Conservation (phyloP, 2,329 filamentous ascomycete genomes). For the Epicoccum sorghinum region DNA sequence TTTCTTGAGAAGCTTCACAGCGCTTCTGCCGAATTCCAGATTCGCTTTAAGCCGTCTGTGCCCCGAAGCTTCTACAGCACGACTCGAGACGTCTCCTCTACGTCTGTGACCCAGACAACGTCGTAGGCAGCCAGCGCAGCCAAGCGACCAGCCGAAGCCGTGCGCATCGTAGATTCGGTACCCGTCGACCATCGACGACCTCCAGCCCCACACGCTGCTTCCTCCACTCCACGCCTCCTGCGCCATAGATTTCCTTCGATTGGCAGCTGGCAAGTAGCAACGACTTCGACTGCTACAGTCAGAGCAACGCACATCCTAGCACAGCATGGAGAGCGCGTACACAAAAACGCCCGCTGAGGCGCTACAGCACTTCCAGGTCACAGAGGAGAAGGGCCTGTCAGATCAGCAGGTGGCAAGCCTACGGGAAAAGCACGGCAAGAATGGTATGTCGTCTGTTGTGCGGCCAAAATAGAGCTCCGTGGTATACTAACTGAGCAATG, state of each 20-base stretch:
- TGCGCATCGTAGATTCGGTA: constrained; percentile 6
- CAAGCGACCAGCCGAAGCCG: constrained; percentile 13
- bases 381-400: constrained; percentile 58
- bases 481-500: constrained; percentile 1
- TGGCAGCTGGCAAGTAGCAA: neutral
- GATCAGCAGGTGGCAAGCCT: constrained; percentile 54
- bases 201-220: constrained; percentile 13
- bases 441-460: constrained; percentile 51
- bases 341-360: constrained; percentile 56
- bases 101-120: constrained; percentile 1
- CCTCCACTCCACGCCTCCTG: constrained; percentile 2
- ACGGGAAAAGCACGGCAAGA: constrained; percentile 59
- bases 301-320: neutral
- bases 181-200: constrained; percentile 5
- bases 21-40: constrained; percentile 18
- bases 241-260: neutral
- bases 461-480: neutral
- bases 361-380: constrained; percentile 59
- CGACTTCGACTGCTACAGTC: neutral
- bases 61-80: constrained; percentile 1
- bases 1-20: constrained; percentile 25
- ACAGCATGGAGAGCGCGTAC: constrained; percentile 61
- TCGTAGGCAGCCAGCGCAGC: constrained; percentile 5
- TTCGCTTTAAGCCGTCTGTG: constrained; percentile 11
- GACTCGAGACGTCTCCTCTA: constrained; percentile 9